Base-by-base conservation (phyloP, 2,329 filamentous ascomycete genomes). In the Colletotrichum sidae region DNA sequence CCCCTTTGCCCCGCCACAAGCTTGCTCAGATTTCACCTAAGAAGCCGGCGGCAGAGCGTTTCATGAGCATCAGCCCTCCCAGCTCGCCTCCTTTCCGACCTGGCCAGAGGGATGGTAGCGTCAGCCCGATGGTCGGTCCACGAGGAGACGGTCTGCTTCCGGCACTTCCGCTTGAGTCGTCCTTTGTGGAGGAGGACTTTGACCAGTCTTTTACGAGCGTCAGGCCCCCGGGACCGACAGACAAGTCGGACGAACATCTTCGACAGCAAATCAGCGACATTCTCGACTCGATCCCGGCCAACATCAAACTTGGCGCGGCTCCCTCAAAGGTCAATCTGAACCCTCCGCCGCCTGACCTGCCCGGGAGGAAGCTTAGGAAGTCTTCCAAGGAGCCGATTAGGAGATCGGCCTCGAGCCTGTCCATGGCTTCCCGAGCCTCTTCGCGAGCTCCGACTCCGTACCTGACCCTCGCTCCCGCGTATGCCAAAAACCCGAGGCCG, bases 251-350 rank as follows among this genome's bases (percentile, higher is more conserved):
- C 68, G 89, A 93, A 69, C 87, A 92, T 60, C 83, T 97, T 12
- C 92, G 93, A 69, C 88, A 90, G 68, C 93, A 94, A 74, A 94
- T 97, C 53, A 91, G 88, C 72, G 88, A 91, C 55, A 92, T 96
- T 61, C 84, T 96, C 44, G 88, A 88, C 63, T 90, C 86, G 17
- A 92, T 96, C 67, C 93, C 93, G 2, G 90, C 90, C 38, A 89
- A 90, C 67, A 96, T 98, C 71, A 90, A 89, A 55, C 83, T 97
- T 46, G 88, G 88, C 1, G 83, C 85, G 2, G 80, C 83, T 60
- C 72, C 81, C 17, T 68, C 77, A 8, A 61, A 78, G 65, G 78
- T 86, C 67, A 84, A 86, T 52, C 75, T 89, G 59, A 88, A 89
- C 72, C 86, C 86, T 0, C 86, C 86, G 0, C 86, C 86, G 0